Evolutionary conservation across 352 stramenopile species (phyloP), one percentile per base, ranked within the genome.

Genomic region (Aphanomyces invadans): DNA sequence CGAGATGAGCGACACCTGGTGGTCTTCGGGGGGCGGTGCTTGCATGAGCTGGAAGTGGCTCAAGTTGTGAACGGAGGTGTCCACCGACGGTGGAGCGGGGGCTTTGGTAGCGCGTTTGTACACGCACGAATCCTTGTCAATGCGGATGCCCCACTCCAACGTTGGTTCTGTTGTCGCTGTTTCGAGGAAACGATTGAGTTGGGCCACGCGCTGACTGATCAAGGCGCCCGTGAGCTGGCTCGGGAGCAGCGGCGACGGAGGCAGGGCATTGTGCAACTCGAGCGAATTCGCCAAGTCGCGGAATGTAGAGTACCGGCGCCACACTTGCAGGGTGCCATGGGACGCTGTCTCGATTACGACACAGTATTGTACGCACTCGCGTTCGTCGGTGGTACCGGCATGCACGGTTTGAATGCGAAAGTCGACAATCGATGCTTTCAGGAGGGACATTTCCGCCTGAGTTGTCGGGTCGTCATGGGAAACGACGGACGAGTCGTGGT

Each of bases 71-170:
- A n/a, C n/a, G n/a, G n/a, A n/a, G n/a, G n/a, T n/a, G n/a, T n/a
- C n/a, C n/a, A n/a, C n/a, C n/a, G n/a, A n/a, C n/a, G n/a, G n/a
- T n/a, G n/a, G n/a, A n/a, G n/a, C n/a, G n/a, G n/a, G n/a, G n/a
- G n/a, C n/a, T 36, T 19, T 64, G 7, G 55, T 39, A 12, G 55
- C 55, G 77, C 81, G 81, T 71, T 94, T 94, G 81, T 90, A 91
- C 65, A 92, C 85, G 75, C 84, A 88, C 70, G 83, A 92, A 71
- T 92, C 83, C 72, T 94, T 91, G 74, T 94, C 83, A 86, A 94
- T 91, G 75, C 85, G 81, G 73, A 94, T 94, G 45, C 83, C 85
- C 85, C 85, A 94, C 64, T 94, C 83, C 73, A 94, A 92, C 69
- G 89, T 82, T 57, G 90, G 81, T 19, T 83, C 81, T 70, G 88